phyloP scores from a whole-genome alignment of 441 rosid genomes.

The Cnidoscolus chayamansa region DNA sequence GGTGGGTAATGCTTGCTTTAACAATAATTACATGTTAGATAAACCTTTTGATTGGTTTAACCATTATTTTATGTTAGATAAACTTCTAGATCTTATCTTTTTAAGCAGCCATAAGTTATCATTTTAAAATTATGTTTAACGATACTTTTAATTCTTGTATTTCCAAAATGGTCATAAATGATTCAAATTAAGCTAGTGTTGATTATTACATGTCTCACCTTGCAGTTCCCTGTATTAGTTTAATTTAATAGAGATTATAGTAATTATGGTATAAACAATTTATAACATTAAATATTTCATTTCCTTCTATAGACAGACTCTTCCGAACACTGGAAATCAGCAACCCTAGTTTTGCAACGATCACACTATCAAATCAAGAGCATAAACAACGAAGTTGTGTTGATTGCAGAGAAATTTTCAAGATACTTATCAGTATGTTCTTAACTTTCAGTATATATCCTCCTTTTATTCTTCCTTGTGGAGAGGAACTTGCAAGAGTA shows the following conservation, averaged over 20 bases:
- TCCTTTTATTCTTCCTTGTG: neutral
- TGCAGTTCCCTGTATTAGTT: neutral
- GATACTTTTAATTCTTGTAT: neutral
- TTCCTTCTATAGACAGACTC: slow-evolving; percentile 52
- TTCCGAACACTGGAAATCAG: slow-evolving; percentile 74
- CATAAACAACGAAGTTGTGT: slow-evolving; percentile 38
- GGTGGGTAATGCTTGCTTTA: slow-evolving; percentile 44
- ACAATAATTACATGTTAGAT: neutral
- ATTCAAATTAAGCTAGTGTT: slow-evolving; percentile 4
- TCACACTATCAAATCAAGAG: slow-evolving; percentile 70
- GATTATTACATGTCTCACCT: neutral
- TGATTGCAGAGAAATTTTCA: slow-evolving; percentile 62
- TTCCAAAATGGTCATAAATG: neutral
- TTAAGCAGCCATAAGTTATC: neutral
- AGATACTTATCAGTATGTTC: slow-evolving; percentile 55
- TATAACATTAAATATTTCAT: neutral
- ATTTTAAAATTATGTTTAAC: neutral
- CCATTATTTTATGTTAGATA: too few relatives aligned
- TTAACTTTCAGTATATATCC: slow-evolving; percentile 10
- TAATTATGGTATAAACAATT: slow-evolving; percentile 5
- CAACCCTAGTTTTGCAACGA: slow-evolving; percentile 50
- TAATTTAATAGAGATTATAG: neutral
- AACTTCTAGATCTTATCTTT: neutral
- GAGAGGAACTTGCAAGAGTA: neutral
- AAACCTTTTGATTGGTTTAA: neutral